Conservation (phyloP, 108 stramenopile species). For the Fistulifera pelliculosa region DNA sequence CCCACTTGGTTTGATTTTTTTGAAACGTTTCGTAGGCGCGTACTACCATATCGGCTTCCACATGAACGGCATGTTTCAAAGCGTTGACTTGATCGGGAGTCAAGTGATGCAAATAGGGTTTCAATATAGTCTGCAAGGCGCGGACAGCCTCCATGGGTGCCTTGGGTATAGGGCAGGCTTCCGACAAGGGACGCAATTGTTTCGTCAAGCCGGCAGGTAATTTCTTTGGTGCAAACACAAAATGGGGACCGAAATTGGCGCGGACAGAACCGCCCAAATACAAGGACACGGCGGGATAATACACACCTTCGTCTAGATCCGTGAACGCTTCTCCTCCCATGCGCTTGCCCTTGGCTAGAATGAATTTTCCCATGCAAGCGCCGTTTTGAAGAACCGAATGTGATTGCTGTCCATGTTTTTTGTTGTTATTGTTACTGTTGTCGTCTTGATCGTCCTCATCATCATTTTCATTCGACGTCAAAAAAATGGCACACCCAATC, state of each 20-base stretch:
- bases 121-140: conserved; percentile 27
- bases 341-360: conserved; percentile 35
- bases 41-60: conserved; percentile 38
- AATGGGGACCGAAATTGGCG: conserved; percentile 79
- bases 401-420: conserved; percentile 23
- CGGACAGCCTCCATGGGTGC: conserved; percentile 43
- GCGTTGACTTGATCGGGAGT: conserved; percentile 40
- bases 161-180: conserved; percentile 46
- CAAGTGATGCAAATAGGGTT: conserved; percentile 21
- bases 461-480: conserved; percentile 17
- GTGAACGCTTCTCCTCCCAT: conserved; percentile 59
- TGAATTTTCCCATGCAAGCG: conserved; percentile 47
- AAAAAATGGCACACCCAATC: conserved; percentile 79
- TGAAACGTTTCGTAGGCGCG: conserved; percentile 42
- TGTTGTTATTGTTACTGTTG: neutral
- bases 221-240: conserved; percentile 55
- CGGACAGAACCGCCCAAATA: conserved; percentile 63
- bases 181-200: conserved; percentile 34
- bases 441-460: neutral
- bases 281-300: conserved; percentile 75
- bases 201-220: conserved; percentile 19
- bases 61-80: conserved; percentile 52
- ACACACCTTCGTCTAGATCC: conserved; percentile 46
- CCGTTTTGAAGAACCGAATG: conserved; percentile 95
- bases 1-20: conserved; percentile 35